Evolutionary conservation across 164 flowering plant genomes (phyloP).

Genomic region (Nymphaea thermarum): DNA sequence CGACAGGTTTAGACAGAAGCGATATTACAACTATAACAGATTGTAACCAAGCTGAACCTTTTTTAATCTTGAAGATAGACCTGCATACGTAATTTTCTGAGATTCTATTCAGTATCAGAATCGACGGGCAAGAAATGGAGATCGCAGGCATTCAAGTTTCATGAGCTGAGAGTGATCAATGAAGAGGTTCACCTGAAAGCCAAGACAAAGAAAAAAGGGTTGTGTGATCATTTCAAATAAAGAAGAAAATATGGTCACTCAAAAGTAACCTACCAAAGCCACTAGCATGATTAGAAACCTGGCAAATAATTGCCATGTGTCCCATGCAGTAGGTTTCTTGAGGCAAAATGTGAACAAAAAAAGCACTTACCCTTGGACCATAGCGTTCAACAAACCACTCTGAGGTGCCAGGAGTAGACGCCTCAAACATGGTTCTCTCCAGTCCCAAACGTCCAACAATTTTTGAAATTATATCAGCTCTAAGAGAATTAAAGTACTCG

Average conservation of each 20-base stretch:
- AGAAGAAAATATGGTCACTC: neutral
- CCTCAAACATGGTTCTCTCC: slow-evolving; percentile 93
- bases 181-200: slow-evolving; percentile 69
- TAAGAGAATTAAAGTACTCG: slow-evolving; percentile 43
- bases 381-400: slow-evolving; percentile 84
- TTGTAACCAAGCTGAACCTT: too few relatives aligned
- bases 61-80: too few relatives aligned
- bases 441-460: slow-evolving; percentile 84
- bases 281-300: neutral
- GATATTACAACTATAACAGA: too few relatives aligned
- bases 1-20: too few relatives aligned
- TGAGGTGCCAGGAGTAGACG: slow-evolving; percentile 50
- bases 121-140: too few relatives aligned
- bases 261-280: neutral
- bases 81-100: too few relatives aligned
- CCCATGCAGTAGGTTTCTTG: neutral
- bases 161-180: slow-evolving; percentile 84
- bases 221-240: neutral
- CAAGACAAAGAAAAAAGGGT: slow-evolving; percentile 1
- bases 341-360: neutral
- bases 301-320: neutral
- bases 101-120: too few relatives aligned
- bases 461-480: slow-evolving; percentile 76
- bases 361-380: slow-evolving; percentile 61
- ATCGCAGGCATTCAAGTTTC: slow-evolving; percentile 76